Base-by-base conservation (phyloP, 179 eudicot genomes). In the Pouteria campechiana region DNA sequence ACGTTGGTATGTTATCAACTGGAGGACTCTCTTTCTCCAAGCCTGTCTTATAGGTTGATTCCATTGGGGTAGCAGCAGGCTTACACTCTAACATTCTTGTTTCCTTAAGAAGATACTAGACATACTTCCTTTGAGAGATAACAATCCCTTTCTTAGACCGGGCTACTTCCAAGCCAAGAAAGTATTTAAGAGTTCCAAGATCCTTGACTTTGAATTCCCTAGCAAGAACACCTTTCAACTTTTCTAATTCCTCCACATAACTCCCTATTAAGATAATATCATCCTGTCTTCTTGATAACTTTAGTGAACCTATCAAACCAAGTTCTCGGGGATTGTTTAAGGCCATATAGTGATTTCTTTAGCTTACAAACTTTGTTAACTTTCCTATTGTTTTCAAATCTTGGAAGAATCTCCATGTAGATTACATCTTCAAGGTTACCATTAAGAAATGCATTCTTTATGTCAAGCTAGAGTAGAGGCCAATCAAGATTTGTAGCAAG, bases 141-240 rank as follows among this genome's bases (percentile, higher is more conserved):
- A 15, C 32, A 14, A 38, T 38, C 8, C 32, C 54, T 7, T 22
- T 6, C 17, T 3, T 16, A 1, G 45, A 37, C 2, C 25, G 17
- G 12, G 55, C 46, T 6, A 39, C 37, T 28, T 50, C 37, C 16
- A 38, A 28, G 3, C 46, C 46, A 2, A 37, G 27, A 14, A 50
- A 47, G 15, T 38, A 50, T 17, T 18, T 8, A 23, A 50, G 14
- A 7, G 2, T 15, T 2, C 22, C 54, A 1, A 48, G 32, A 15
- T 35, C 54, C 32, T 35, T 48, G 21, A 35, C 35, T n/a, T 49
- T 34, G 25, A 49, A 36, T 49, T 15, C 44, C 34, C 15, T 15
- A 25, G 32, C 50, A 22, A 49, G 18, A 4, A 21, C 7, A 14
- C 12, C 1, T n/a, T 24, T 49, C 14, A 49, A 11, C 2, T 3